Percentiles rank a stretch among this genome's conserved stretches.
phyloP scores from a whole-genome alignment of 805 yeast species.

The Candida railenensis region DNA sequence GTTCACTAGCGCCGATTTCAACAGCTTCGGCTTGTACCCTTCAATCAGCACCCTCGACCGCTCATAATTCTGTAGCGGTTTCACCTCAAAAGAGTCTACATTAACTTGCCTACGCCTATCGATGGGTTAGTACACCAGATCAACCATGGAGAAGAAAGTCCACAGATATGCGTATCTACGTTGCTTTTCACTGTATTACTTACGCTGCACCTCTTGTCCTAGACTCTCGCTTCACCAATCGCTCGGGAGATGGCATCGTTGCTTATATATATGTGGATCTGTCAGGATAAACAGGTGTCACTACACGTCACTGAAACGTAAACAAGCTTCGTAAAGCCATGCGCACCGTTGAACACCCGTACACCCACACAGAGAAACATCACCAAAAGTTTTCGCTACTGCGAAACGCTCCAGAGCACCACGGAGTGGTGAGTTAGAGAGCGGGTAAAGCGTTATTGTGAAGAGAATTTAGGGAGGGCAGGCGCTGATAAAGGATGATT shows the following conservation, averaged over 20 bases:
- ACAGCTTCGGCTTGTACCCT: constrained; percentile 8
- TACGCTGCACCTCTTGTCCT: constrained; percentile 45
- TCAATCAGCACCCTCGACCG: constrained; percentile 6
- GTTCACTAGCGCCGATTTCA: constrained; percentile 18
- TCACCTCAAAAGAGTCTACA: constrained; percentile 9
- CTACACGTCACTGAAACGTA: too few relatives aligned
- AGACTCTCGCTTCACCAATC: constrained; percentile 23
- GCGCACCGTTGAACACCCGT: neutral
- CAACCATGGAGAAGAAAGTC: neutral
- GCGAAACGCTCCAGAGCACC: too few relatives aligned
- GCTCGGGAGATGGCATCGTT: neutral
- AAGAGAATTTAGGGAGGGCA: too few relatives aligned
- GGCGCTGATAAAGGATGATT: too few relatives aligned
- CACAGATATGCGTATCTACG: neutral
- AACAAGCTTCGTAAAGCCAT: too few relatives aligned
- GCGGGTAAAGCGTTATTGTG: too few relatives aligned
- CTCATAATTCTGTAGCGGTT: constrained; percentile 7
- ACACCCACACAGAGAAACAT: too few relatives aligned
- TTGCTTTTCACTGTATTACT: too few relatives aligned
- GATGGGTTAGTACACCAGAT: constrained; percentile 6
- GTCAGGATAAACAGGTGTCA: too few relatives aligned
- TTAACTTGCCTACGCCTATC: constrained; percentile 8
- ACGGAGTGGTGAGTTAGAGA: too few relatives aligned
- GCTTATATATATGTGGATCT: too few relatives aligned
- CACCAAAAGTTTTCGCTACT: too few relatives aligned